A percentile compares a stretch with the other conserved stretches of the same genome.
Conservation (phyloP, 1,139 yeast species). For the Kodamaea alishanica region DNA sequence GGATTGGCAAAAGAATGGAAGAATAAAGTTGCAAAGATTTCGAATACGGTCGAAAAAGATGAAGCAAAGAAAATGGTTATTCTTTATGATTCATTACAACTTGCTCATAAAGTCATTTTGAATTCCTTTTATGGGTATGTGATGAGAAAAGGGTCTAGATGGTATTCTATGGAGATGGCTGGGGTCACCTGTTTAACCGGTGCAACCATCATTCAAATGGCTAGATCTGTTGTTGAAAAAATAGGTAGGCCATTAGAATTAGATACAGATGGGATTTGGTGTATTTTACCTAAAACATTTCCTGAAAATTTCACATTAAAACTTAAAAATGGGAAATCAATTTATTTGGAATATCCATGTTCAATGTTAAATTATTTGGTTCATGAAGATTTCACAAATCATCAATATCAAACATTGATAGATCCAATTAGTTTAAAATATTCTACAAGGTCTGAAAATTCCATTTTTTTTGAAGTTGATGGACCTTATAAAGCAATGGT, state of each 20-base stretch:
- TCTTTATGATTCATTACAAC: slow-evolving; percentile 87
- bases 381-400: slow-evolving; percentile 85
- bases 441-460: slow-evolving; percentile 79
- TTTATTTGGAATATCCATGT: slow-evolving; percentile 87
- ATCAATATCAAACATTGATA: slow-evolving; percentile 84
- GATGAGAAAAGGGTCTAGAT: slow-evolving; percentile 97
- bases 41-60: slow-evolving; percentile 59
- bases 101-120: slow-evolving; percentile 94
- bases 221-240: slow-evolving; percentile 87
- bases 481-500: slow-evolving; percentile 99
- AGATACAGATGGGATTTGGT: slow-evolving; percentile 99
- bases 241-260: slow-evolving; percentile 93
- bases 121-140: slow-evolving; percentile 98
- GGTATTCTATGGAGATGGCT: slow-evolving; percentile 99
- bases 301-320: slow-evolving; percentile 83
- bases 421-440: slow-evolving; percentile 69
- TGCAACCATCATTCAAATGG: slow-evolving; percentile 97
- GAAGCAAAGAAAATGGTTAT: slow-evolving; percentile 94
- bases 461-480: slow-evolving; percentile 96
- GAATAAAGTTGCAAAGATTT: slow-evolving; percentile 61
- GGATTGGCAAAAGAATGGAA: slow-evolving; percentile 95
- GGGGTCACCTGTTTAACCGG: slow-evolving; percentile 98
- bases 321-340: slow-evolving; percentile 71
- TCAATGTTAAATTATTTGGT: slow-evolving; percentile 94
- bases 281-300: slow-evolving; percentile 87